These are phyloP conservation scores for Leishmania aethiopica DNA, from an alignment of 208 protist genomes.

Conservation along the genomic window DNA sequence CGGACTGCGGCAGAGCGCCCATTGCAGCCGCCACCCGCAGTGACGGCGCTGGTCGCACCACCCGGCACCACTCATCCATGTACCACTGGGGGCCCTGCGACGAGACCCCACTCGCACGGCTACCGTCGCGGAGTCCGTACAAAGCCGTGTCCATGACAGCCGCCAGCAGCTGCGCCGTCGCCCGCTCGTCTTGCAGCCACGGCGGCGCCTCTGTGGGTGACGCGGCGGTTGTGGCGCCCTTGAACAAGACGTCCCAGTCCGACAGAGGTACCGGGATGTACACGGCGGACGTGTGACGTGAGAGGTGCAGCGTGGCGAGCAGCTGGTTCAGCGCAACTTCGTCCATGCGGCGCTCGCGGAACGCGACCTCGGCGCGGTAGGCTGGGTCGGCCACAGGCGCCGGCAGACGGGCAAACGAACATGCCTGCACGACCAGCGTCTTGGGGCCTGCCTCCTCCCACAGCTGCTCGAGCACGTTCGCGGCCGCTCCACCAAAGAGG, in stretches of 20 bases:
- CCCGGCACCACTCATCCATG: slow-evolving; percentile 68
- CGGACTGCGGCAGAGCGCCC: slow-evolving; percentile 58
- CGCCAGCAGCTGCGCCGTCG: slow-evolving; percentile 81
- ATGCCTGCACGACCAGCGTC: slow-evolving; percentile 48
- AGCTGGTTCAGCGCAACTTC: slow-evolving; percentile 72
- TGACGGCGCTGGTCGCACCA: slow-evolving; percentile 57
- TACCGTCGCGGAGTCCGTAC: slow-evolving; percentile 73
- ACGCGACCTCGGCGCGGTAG: slow-evolving; percentile 33
- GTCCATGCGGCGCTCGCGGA: slow-evolving; percentile 61
- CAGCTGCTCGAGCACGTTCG: slow-evolving; percentile 66
- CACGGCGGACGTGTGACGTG: slow-evolving; percentile 44
- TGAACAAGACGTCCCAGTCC: slow-evolving; percentile 66
- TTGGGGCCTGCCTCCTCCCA: slow-evolving; percentile 74
- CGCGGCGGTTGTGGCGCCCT: neutral
- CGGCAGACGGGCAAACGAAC: slow-evolving; percentile 59
- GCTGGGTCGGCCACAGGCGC: slow-evolving; percentile 24
- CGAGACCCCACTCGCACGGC: slow-evolving; percentile 3
- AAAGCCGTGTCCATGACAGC: slow-evolving; percentile 68
- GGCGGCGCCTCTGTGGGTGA: neutral
- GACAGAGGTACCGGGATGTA: slow-evolving; percentile 72
- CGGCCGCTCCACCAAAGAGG: slow-evolving; percentile 71
- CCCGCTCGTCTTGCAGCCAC: slow-evolving; percentile 74
- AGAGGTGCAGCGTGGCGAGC: slow-evolving; percentile 64
- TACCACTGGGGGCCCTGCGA: slow-evolving; percentile 58
- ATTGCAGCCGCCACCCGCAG: slow-evolving; percentile 66